phyloP scores from a whole-genome alignment of 306 rosid species.

The Cercis canadensis region DNA sequence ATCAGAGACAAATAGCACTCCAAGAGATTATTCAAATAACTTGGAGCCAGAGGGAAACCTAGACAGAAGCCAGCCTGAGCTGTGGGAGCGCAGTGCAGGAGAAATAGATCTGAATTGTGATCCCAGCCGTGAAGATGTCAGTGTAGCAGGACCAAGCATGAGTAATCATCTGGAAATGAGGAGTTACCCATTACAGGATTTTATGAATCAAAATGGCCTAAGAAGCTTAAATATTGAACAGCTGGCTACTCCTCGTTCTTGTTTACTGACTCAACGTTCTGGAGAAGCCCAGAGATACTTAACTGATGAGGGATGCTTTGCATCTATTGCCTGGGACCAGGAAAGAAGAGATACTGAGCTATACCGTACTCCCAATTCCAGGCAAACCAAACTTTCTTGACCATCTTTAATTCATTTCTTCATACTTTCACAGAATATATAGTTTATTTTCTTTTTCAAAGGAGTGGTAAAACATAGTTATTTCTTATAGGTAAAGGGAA shows the following conservation, averaged over 20 bases:
- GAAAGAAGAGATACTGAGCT: slow-evolving; percentile 51
- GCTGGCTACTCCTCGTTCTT: slow-evolving; percentile 45
- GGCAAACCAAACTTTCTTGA: slow-evolving; percentile 46
- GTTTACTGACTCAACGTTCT: slow-evolving; percentile 42
- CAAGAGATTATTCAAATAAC: slow-evolving; percentile 41
- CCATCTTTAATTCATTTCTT: slow-evolving; percentile 10
- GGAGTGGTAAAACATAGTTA: slow-evolving; percentile 34
- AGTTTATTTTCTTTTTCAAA: slow-evolving; percentile 37
- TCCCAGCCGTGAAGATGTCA: slow-evolving; percentile 70
- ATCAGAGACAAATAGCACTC: slow-evolving; percentile 45
- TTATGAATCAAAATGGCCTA: slow-evolving; percentile 46
- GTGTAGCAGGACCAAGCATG: slow-evolving; percentile 52
- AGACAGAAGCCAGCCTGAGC: slow-evolving; percentile 48
- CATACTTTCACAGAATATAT: slow-evolving; percentile 30
- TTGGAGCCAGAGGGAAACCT: slow-evolving; percentile 47
- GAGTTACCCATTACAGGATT: slow-evolving; percentile 37
- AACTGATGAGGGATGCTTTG: slow-evolving; percentile 48
- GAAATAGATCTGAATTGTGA: slow-evolving; percentile 80
- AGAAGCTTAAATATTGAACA: slow-evolving; percentile 43
- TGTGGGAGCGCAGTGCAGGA: slow-evolving; percentile 56
- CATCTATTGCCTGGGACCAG: slow-evolving; percentile 51
- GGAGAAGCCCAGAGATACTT: slow-evolving; percentile 51
- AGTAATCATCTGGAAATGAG: slow-evolving; percentile 49
- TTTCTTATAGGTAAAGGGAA: slow-evolving; percentile 30
- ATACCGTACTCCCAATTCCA: slow-evolving; percentile 47